Evolutionary conservation across 2,329 filamentous ascomycete species (phyloP), one percentile per base, ranked within the genome.

Genomic region (Botryosphaeria dothidea): DNA sequence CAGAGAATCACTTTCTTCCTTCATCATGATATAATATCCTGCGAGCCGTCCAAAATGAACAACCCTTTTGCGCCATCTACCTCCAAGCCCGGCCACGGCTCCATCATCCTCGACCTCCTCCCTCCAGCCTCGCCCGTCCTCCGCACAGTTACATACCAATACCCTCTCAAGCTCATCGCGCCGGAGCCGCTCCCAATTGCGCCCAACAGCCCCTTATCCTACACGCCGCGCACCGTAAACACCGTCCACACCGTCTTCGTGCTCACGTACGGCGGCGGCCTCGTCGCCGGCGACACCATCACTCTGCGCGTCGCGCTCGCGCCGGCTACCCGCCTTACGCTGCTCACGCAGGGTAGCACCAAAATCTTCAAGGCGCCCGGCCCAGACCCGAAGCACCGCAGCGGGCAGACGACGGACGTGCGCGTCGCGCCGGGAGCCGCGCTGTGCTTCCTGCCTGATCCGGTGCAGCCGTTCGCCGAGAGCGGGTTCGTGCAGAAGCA

Each of bases 121-220:
- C 92, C 93, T 38, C 88, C 89, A 34, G 84, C 86, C 27, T 86
- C 86, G 54, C 92, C 92, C 15, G 88, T 88, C 51, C 84, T 97
- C 31, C 87, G 89, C 67, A 86, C 84, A 34, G 86, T 97, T 69
- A 89, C 89, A 38, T 98, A 96, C 75, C 92, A 96, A 76, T 99
- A 98, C 73, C 95, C 95, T 1, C 84, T 99, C 52, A 99, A 99
- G 78, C 86, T 99, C 65, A 92, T 99, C 67, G 90, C 93, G 0
- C 92, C 94, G 1, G 85, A 89, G 15, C 86, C 90, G 11, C 82
- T 88, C 5, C 83, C 54, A 81, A 85, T 45, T 84, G 88, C 65
- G 83, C 58, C 58, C 19, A 25, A 62, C 57, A 36, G 85, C 63
- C 64, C 46, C 17, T n/a, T 43, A 11, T 41, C 36, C 23, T 27